phyloP scores from a whole-genome alignment of 1,284 basidiomycete species.

The Pseudozyma pruni region DNA sequence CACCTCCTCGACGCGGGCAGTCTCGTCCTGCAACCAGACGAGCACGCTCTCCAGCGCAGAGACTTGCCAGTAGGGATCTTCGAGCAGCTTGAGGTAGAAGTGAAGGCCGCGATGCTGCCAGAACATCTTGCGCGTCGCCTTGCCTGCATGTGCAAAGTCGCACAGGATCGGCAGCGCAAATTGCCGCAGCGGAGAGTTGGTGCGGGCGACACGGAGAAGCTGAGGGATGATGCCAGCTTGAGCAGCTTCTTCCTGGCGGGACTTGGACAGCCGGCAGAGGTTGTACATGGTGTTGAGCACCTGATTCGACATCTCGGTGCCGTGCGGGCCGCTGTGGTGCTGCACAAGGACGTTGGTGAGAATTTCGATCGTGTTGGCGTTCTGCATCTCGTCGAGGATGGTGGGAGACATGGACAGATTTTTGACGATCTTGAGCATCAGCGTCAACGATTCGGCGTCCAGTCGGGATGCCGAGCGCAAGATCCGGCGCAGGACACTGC shows the following conservation, averaged over 20 bases:
- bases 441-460: slow-evolving; percentile 83
- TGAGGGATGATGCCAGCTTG: slow-evolving; percentile 92
- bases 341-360: slow-evolving; percentile 85
- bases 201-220: slow-evolving; percentile 85
- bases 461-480: slow-evolving; percentile 50
- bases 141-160: slow-evolving; percentile 69
- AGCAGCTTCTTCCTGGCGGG: slow-evolving; percentile 89
- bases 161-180: slow-evolving; percentile 96
- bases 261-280: slow-evolving; percentile 60
- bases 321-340: slow-evolving; percentile 80
- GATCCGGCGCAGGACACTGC: slow-evolving; percentile 88
- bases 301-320: slow-evolving; percentile 72
- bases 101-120: slow-evolving; percentile 67
- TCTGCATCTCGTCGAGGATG: slow-evolving; percentile 90
- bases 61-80: slow-evolving; percentile 95
- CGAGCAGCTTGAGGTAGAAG: slow-evolving; percentile 84
- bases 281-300: slow-evolving; percentile 65
- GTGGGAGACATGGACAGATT: slow-evolving; percentile 88
- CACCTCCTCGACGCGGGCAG: slow-evolving; percentile 88
- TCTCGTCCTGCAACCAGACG: slow-evolving; percentile 95
- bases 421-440: slow-evolving; percentile 92
- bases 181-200: slow-evolving; percentile 89
- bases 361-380: slow-evolving; percentile 92
- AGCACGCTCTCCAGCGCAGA: slow-evolving; percentile 89
- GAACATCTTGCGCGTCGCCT: slow-evolving; percentile 59